Conservation (phyloP, 345 rosid species). For the Hibiscus trionum region DNA sequence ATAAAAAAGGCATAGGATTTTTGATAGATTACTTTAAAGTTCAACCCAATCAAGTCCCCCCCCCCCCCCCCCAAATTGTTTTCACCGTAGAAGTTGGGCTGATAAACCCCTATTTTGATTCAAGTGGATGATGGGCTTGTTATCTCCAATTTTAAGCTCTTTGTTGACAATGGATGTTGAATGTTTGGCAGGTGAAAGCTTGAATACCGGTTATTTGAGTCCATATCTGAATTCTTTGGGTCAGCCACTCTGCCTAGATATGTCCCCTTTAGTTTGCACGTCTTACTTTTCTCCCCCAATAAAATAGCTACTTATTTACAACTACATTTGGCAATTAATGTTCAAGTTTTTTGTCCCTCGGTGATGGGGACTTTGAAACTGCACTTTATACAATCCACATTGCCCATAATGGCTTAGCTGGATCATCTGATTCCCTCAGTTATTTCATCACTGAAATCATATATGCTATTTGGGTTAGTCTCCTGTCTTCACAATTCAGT, state of each 20-base stretch:
- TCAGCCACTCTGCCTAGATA: conserved; percentile 29
- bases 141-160: neutral
- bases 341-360: neutral
- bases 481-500: too few relatives aligned
- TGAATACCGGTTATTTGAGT: conserved; percentile 26
- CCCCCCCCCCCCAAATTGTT: too few relatives aligned
- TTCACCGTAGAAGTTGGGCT: neutral
- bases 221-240: conserved; percentile 38
- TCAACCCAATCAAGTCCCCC: neutral
- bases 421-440: too few relatives aligned
- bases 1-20: too few relatives aligned
- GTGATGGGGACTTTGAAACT: conserved; percentile 20
- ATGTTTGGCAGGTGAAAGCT: conserved; percentile 33
- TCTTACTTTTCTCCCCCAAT: too few relatives aligned
- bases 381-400: conserved; percentile 32
- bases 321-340: neutral
- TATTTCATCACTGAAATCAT: too few relatives aligned
- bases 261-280: conserved; percentile 23
- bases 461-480: too few relatives aligned
- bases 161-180: neutral
- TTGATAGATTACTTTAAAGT: too few relatives aligned
- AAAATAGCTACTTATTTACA: too few relatives aligned
- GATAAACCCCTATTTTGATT: neutral
- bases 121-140: neutral
- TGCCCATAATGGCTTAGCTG: too few relatives aligned